Conservation (phyloP, 2,329 filamentous ascomycete genomes). For the Alternaria triticina region DNA sequence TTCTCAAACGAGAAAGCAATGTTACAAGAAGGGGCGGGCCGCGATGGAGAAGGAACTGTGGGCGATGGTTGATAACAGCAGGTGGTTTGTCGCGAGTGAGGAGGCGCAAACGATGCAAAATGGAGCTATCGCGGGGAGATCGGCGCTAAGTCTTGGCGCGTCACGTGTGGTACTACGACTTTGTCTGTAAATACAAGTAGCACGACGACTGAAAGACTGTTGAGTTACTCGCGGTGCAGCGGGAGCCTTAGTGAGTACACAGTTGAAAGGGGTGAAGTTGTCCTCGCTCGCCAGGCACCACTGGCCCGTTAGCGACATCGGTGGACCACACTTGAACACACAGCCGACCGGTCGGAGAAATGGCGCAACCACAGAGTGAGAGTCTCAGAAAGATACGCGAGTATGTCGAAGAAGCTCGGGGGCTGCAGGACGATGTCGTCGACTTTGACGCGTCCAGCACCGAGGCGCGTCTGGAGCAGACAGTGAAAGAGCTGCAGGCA, state of each 20-base stretch:
- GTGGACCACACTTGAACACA: neutral
- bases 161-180: conserved; percentile 19
- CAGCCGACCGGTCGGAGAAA: conserved; percentile 9
- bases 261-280: conserved; percentile 1
- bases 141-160: conserved; percentile 25
- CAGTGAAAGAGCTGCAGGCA: conserved; percentile 69
- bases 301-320: conserved; percentile 7
- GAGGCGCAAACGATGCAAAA: conserved; percentile 22
- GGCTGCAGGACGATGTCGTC: conserved; percentile 42
- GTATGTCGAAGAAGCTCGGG: conserved; percentile 30
- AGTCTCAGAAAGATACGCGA: conserved; percentile 36
- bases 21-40: conserved; percentile 22
- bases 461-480: conserved; percentile 67
- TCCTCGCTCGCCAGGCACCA: conserved; percentile 2
- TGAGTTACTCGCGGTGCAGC: neutral
- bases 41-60: conserved; percentile 26
- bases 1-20: conserved; percentile 21
- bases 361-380: conserved; percentile 29
- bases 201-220: neutral
- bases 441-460: conserved; percentile 51
- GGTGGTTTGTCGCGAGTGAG: conserved; percentile 23
- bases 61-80: conserved; percentile 20
- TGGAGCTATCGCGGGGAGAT: conserved; percentile 24
- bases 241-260: neutral
- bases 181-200: neutral